Evolutionary conservation across 164 flowering plant genomes (phyloP).

Genomic region (Macadamia tetraphylla): DNA sequence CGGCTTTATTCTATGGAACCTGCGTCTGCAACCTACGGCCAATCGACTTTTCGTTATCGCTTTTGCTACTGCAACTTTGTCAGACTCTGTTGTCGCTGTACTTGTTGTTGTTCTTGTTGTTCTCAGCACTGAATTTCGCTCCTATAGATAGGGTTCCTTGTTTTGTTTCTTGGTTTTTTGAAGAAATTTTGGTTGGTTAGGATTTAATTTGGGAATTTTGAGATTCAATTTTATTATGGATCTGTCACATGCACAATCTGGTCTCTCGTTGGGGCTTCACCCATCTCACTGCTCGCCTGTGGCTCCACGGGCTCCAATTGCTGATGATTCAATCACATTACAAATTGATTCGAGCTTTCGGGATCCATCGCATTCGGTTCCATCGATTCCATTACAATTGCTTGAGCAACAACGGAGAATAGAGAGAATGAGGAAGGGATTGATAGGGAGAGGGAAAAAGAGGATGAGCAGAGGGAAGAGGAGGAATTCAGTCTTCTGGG

Average conservation of each 20-base stretch:
- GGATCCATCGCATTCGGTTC: constrained; percentile 16
- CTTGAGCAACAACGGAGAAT: constrained; percentile 29
- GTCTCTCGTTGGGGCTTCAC: constrained; percentile 40
- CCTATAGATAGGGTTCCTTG: neutral
- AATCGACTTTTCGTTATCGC: constrained; percentile 18
- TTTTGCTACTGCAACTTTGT: constrained; percentile 24
- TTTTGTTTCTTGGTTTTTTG: neutral
- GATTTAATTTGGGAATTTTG: neutral
- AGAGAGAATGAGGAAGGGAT: constrained; percentile 12
- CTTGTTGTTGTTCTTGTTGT: constrained; percentile 37
- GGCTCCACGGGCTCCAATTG: constrained; percentile 12
- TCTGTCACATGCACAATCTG: constrained; percentile 32
- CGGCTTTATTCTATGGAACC: constrained; percentile 22
- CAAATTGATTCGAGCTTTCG: constrained; percentile 34
- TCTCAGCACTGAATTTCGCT: constrained; percentile 6
- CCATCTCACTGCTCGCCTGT: constrained; percentile 20
- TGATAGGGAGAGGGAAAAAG: constrained; percentile 8
- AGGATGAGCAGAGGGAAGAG: constrained; percentile 25
- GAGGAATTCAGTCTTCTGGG: constrained; percentile 59
- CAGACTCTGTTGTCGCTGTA: constrained; percentile 29
- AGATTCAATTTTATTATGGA: constrained; percentile 32
- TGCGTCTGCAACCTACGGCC: neutral
- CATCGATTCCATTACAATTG: constrained; percentile 38
- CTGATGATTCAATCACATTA: constrained; percentile 36
- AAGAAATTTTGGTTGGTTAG: neutral